Conservation (phyloP, 2,329 filamentous ascomycete genomes). For the Phoma sp. region DNA sequence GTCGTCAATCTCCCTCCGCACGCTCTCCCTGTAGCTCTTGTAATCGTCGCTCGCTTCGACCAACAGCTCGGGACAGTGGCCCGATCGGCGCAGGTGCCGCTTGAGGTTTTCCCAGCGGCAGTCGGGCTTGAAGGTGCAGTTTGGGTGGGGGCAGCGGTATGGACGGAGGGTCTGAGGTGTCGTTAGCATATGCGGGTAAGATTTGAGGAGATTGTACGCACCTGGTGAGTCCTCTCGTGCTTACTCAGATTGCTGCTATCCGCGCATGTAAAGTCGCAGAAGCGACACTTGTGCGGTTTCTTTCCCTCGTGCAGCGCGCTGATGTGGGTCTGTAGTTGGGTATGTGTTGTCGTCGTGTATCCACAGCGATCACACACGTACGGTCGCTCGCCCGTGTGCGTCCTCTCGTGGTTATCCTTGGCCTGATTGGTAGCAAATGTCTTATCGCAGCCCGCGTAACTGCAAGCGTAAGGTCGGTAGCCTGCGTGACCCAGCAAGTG, state of each 20-base stretch:
- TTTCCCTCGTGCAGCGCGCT: slow-evolving; percentile 45
- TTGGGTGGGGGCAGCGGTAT: slow-evolving; percentile 45
- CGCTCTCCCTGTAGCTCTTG: slow-evolving; percentile 42
- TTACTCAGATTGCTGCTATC: slow-evolving; percentile 47
- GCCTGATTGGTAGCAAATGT: slow-evolving; percentile 50
- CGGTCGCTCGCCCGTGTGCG: slow-evolving; percentile 46
- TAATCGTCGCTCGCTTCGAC: slow-evolving; percentile 43
- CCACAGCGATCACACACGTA: slow-evolving; percentile 47
- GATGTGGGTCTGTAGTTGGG: slow-evolving; percentile 48
- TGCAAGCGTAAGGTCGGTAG: slow-evolving; percentile 47
- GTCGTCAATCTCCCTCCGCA: slow-evolving; percentile 42
- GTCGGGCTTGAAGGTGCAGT: slow-evolving; percentile 48
- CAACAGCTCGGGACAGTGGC: slow-evolving; percentile 45
- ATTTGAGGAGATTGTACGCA: slow-evolving; percentile 11
- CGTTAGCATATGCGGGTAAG: background rate
- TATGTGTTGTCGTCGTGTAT: slow-evolving; percentile 49
- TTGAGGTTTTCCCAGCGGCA: slow-evolving; percentile 50
- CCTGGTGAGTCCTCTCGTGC: slow-evolving; percentile 47
- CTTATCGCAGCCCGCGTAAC: slow-evolving; percentile 44
- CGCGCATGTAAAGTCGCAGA: slow-evolving; percentile 48
- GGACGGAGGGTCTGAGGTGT: slow-evolving; percentile 41
- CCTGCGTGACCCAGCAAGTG: slow-evolving; percentile 48
- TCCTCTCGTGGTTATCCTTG: slow-evolving; percentile 50
- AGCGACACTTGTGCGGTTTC: slow-evolving; percentile 48
- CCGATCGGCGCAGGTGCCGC: slow-evolving; percentile 45